These are phyloP conservation scores for Aspergillus kassunensis DNA, from an alignment of 495 filamentous ascomycete species.

Conservation along the genomic window DNA sequence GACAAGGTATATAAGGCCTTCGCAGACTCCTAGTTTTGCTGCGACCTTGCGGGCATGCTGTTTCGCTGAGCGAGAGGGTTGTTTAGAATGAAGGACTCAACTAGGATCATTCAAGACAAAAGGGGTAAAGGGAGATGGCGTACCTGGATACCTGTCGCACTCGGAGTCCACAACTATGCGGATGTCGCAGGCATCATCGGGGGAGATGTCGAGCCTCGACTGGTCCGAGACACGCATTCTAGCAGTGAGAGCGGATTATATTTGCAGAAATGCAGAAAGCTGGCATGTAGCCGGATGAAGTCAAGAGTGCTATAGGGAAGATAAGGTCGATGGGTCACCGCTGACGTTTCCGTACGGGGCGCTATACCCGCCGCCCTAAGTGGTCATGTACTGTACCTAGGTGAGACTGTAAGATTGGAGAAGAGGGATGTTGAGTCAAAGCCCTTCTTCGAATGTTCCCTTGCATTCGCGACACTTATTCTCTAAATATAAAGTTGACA, in stretches of 20 bases:
- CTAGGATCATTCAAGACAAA: neutral
- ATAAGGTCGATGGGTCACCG: no score
- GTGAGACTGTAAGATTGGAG: no score
- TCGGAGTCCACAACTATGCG: constrained; percentile 22
- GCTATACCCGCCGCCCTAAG: no score
- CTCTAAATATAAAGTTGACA: neutral
- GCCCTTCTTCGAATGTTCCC: neutral
- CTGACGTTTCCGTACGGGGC: no score
- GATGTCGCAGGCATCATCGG: constrained; percentile 32
- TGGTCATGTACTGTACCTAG: no score
- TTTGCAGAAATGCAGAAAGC: no score
- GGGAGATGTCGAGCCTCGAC: constrained; percentile 24
- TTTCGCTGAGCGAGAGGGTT: constrained; percentile 55
- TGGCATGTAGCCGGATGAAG: no score
- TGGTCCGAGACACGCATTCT: constrained; percentile 17
- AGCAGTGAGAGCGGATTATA: no score
- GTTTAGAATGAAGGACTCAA: no score
- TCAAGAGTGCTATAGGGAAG: no score
- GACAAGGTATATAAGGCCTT: constrained; percentile 79
- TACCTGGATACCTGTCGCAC: constrained; percentile 45
- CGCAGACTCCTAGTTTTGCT: constrained; percentile 53
- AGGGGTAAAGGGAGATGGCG: constrained; percentile 9
- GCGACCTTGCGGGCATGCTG: constrained; percentile 73
- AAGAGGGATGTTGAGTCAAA: neutral
- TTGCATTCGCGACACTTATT: neutral